Percentiles rank a stretch among this genome's conserved stretches.
Conservation (phyloP, 257 asterid genomes). For the Solanum piurae region DNA sequence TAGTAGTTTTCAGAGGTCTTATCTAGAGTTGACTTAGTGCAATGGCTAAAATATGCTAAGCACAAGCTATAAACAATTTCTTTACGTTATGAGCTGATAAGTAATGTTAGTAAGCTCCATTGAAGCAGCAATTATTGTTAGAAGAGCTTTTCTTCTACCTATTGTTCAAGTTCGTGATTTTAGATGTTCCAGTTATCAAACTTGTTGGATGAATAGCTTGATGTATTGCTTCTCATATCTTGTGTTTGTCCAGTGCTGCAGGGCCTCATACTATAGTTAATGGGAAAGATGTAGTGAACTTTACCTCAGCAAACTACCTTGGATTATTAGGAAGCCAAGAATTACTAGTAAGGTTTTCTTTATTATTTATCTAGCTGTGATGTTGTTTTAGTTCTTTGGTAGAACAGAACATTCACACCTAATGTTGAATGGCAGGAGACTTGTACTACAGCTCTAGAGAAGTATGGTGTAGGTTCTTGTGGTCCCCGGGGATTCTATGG, state of each 20-base stretch:
- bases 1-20: neutral
- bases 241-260: conserved; percentile 70
- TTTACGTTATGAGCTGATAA: neutral
- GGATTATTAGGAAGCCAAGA: conserved; percentile 75
- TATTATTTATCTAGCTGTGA: neutral
- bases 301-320: conserved; percentile 89
- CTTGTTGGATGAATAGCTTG: neutral
- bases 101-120: neutral
- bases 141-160: neutral
- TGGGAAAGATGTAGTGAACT: conserved; percentile 71
- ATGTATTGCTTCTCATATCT: neutral
- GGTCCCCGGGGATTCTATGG: conserved; percentile 99
- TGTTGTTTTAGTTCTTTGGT: neutral
- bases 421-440: conserved; percentile 51
- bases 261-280: conserved; percentile 76
- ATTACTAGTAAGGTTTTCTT: conserved; percentile 44
- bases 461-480: conserved; percentile 99
- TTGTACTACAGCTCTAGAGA: conserved; percentile 78
- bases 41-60: neutral
- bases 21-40: neutral
- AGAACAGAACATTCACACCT: neutral
- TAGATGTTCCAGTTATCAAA: neutral
- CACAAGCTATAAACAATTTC: neutral
- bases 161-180: neutral
- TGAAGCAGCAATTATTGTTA: neutral